A percentile compares a stretch with the other conserved stretches of the same genome.
These are phyloP conservation scores for Chondrostereum purpureum DNA, from an alignment of 1,284 basidiomycete genomes.

Conservation along the genomic window DNA sequence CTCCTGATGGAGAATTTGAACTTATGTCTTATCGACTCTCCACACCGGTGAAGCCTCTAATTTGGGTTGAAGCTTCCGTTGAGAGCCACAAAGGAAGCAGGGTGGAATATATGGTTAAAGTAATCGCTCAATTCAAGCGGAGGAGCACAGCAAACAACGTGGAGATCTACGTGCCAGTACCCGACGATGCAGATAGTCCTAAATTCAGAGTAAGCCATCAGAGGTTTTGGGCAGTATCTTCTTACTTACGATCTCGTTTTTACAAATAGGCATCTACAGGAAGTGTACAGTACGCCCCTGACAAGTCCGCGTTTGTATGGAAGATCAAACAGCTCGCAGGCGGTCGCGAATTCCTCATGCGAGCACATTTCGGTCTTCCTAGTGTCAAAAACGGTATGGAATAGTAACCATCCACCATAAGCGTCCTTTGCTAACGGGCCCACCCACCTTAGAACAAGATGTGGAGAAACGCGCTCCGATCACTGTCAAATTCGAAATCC, in stretches of 20 bases:
- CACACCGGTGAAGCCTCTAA: conserved; percentile 93
- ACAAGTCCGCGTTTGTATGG: conserved; percentile 96
- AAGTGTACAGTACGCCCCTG: conserved; percentile 89
- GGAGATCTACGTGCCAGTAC: conserved; percentile 96
- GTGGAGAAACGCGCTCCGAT: conserved; percentile 90
- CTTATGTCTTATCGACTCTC: conserved; percentile 96
- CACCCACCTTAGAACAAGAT: conserved; percentile 73
- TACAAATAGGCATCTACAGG: conserved; percentile 76
- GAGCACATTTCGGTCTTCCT: conserved; percentile 92
- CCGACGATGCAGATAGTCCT: conserved; percentile 97
- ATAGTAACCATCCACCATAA: background rate
- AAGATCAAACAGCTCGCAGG: conserved; percentile 96
- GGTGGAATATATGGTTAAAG: conserved; percentile 98
- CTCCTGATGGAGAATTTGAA: conserved; percentile 98
- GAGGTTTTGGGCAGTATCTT: background rate
- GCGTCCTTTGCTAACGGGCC: conserved; percentile 8
- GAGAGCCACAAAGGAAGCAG: conserved; percentile 91
- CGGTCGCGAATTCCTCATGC: conserved; percentile 90
- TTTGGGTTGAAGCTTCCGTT: conserved; percentile 97
- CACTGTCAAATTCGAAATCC: conserved; percentile 96
- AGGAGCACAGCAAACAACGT: conserved; percentile 97
- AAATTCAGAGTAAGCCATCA: conserved; percentile 91
- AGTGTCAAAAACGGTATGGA: conserved; percentile 79
- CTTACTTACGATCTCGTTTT: background rate
- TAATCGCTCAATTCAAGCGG: conserved; percentile 97